Percentiles rank a stretch among this genome's conserved stretches.
These are phyloP conservation scores for Calonectria naviculata DNA, from an alignment of 2,329 filamentous ascomycete species.

Conservation along the genomic window DNA sequence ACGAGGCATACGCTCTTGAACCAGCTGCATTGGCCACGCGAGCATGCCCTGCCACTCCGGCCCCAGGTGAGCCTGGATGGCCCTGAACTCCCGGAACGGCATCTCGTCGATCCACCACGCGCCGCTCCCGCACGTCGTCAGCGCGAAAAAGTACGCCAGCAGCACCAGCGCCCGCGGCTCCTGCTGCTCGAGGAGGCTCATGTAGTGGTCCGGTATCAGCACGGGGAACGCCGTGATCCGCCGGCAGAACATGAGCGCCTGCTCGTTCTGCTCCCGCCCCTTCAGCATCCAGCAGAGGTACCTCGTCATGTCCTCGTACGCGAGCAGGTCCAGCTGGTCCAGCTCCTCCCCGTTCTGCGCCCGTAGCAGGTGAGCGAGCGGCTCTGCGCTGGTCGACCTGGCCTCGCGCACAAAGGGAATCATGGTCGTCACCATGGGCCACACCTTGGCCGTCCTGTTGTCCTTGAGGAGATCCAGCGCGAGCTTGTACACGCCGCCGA, in stretches of 20 bases:
- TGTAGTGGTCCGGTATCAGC: conserved; percentile 29
- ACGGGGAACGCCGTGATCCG: conserved; percentile 33
- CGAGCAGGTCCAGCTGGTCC: conserved; percentile 19
- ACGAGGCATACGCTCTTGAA: not conserved
- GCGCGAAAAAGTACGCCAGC: conserved; percentile 38
- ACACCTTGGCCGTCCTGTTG: conserved; percentile 24
- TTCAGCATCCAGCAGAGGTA: conserved; percentile 30
- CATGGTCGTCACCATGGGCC: conserved; percentile 21
- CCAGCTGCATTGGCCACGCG: conserved; percentile 4
- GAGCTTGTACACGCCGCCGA: conserved; percentile 30
- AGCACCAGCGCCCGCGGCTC: conserved; percentile 35
- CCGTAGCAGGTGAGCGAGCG: conserved; percentile 27
- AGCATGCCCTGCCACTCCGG: conserved; percentile 5
- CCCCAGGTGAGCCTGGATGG: not conserved
- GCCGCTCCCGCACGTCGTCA: conserved; percentile 19
- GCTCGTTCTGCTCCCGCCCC: conserved; percentile 25
- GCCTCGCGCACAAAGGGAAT: conserved; percentile 12
- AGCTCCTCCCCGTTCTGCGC: conserved; percentile 6
- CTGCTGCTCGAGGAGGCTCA: conserved; percentile 27
- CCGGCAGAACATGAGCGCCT: conserved; percentile 23
- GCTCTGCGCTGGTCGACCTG: not conserved
- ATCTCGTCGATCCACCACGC: conserved; percentile 27
- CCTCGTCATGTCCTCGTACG: conserved; percentile 28
- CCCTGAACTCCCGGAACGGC: conserved; percentile 12
- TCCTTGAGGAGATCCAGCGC: conserved; percentile 23